Percentiles rank a stretch among this genome's conserved stretches.
phyloP scores from a whole-genome alignment of 352 stramenopile species.

The Lagenidium sp. region DNA sequence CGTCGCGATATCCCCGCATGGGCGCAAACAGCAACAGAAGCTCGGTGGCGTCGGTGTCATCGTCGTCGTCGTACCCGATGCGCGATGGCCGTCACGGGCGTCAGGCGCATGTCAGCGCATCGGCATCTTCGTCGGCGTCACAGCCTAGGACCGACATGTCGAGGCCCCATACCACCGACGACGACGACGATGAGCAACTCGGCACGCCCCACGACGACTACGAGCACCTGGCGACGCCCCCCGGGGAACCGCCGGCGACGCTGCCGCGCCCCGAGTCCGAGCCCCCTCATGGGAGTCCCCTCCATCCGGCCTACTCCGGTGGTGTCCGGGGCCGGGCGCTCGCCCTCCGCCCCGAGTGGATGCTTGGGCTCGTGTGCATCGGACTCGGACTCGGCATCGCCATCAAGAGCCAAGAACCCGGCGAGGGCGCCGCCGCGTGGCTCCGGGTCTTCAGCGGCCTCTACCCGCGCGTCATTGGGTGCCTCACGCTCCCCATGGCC shows the following conservation, averaged over 20 bases:
- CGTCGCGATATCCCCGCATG: too few species aligned
- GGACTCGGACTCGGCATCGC: slow-evolving; percentile 29
- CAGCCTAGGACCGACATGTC: too few species aligned
- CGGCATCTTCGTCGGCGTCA: too few species aligned
- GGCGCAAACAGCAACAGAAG: too few species aligned
- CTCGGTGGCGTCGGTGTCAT: too few species aligned
- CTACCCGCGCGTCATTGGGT: slow-evolving; percentile 53
- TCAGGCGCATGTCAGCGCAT: too few species aligned
- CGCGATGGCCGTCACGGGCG: too few species aligned
- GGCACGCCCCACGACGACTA: slow-evolving; percentile 26
- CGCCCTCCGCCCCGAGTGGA: slow-evolving; percentile 30
- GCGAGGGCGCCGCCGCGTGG: slow-evolving; percentile 34
- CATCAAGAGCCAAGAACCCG: slow-evolving; percentile 19
- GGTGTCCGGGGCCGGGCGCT: slow-evolving; percentile 13
- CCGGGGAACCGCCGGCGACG: slow-evolving; percentile 37
- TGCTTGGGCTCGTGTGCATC: slow-evolving; percentile 25
- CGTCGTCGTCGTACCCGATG: too few species aligned
- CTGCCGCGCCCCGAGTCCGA: slow-evolving; percentile 15
- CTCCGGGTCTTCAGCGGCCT: slow-evolving; percentile 36
- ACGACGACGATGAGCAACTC: slow-evolving; percentile 7
- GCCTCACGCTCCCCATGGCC: slow-evolving; percentile 43
- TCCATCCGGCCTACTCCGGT: slow-evolving; percentile 4
- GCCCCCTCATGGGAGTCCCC: too few species aligned
- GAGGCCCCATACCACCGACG: too few species aligned
- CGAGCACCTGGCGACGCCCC: slow-evolving; percentile 38